Base-by-base conservation (phyloP, 495 filamentous ascomycete species). In the Aspergillus leporis region DNA sequence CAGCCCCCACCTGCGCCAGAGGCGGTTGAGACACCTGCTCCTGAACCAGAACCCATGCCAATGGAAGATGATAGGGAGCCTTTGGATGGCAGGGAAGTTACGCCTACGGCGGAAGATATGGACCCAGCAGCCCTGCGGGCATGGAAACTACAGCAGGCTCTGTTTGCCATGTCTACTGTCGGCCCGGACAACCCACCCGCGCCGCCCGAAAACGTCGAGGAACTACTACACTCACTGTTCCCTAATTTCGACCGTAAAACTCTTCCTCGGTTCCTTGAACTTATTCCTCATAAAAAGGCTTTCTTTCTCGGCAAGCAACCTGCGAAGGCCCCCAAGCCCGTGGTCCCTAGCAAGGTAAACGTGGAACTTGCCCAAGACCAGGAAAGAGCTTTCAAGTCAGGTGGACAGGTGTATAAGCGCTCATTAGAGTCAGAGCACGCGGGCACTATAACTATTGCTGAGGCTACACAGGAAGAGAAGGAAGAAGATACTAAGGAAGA, bases 261-360 rank as follows among this genome's bases (percentile, higher is more conserved):
- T 16, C 80, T 85, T 16, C 84, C 89, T 1, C 77, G 80, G 30
- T 93, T 90, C 74, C 85, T 88, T 48, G 83, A 89, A 51, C 75
- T 95, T 1, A 81, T 97, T 21, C 88, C 88, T 10, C 84, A 84
- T 18, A 90, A 89, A 70, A 86, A 85, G 61, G 89, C 88, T 3
- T 77, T 82, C 32, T 92, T 87, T 65, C 70, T 86, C 38, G 84
- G 84, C 30, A 90, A 91, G 69, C 79, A 82, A 43, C 89, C 89
- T 2, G 30, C 78, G 1, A 93, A 91, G 69, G 80, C 83, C 12
- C 92, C 95, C 19, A 97, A 90, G 66, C 81, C 88, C 1, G 78
- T 97, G 18, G 78, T 91, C 14, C 91, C 92, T 0, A 92, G 88
- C 13, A 99, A 98, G 71, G 79, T 96, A 49, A 90, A 85, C 57